Evolutionary conservation across 768 basidiomycete species (phyloP).

Genomic region (Lactarius pseudohatsudake): DNA sequence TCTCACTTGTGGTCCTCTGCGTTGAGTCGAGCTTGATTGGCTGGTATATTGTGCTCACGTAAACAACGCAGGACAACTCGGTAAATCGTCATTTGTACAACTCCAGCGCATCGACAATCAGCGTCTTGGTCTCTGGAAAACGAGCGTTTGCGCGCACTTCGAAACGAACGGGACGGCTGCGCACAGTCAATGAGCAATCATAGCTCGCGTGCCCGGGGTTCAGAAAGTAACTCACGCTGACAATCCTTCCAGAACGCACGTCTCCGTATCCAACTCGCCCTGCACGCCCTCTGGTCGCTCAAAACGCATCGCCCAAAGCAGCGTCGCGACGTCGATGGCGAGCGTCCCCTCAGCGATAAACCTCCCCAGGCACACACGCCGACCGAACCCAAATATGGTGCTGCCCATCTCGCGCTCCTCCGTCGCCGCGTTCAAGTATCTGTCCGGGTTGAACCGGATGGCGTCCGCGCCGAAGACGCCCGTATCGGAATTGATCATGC

Average conservation of each 20-base stretch:
- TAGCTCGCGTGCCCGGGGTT: background rate
- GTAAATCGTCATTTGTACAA: background rate
- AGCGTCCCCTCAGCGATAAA: slow-evolving; percentile 35
- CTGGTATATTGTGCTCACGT: no score
- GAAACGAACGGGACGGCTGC: slow-evolving; percentile 24
- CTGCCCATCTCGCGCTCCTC: slow-evolving; percentile 35
- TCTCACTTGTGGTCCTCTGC: no score
- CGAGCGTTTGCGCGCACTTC: slow-evolving; percentile 23
- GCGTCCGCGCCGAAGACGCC: slow-evolving; percentile 2
- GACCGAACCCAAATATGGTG: slow-evolving; percentile 33
- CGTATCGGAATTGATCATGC: slow-evolving; percentile 2
- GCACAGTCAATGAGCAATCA: background rate
- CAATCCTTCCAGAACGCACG: slow-evolving; percentile 1
- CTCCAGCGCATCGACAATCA: slow-evolving; percentile 4
- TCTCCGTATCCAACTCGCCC: slow-evolving; percentile 11
- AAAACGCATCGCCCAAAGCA: slow-evolving; percentile 33
- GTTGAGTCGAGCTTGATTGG: no score
- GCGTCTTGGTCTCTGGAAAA: slow-evolving; percentile 12
- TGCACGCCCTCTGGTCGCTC: slow-evolving; percentile 9
- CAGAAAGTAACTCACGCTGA: slow-evolving; percentile 15
- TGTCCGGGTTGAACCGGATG: background rate
- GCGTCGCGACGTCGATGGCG: slow-evolving; percentile 36
- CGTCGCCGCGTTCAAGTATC: background rate
- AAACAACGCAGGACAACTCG: no score
- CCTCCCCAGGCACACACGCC: slow-evolving; percentile 37